Conservation (phyloP, 176 grass and related monocot species). For the Rhynchospora pubera region DNA sequence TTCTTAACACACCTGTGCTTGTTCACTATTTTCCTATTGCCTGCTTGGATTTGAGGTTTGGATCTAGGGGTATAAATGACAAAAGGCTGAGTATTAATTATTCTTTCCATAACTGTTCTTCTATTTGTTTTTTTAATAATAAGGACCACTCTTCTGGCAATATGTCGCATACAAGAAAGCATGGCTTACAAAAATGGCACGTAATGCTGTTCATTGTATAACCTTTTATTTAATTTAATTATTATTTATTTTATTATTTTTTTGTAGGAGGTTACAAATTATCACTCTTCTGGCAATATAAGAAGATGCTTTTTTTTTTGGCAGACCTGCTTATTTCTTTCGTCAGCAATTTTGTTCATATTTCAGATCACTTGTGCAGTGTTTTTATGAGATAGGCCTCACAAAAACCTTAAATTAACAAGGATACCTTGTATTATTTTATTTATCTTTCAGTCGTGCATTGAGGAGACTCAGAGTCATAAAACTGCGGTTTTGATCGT, state of each 20-base stretch:
- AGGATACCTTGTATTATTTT: not conserved
- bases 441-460: too few relatives aligned
- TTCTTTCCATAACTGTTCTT: not conserved
- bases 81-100: not conserved
- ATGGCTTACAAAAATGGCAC: not conserved
- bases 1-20: not conserved
- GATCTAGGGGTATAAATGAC: not conserved
- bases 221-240: not conserved
- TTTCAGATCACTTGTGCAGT: not conserved
- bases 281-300: not conserved
- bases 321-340: not conserved
- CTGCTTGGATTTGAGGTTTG: not conserved
- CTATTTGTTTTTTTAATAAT: not conserved
- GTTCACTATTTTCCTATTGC: not conserved
- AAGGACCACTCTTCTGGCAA: not conserved
- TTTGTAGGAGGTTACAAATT: not conserved
- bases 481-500: too few relatives aligned
- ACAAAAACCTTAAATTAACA: not conserved
- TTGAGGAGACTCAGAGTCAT: too few relatives aligned
- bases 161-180: not conserved
- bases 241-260: not conserved
- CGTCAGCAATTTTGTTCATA: constrained; percentile 7
- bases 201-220: not conserved
- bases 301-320: not conserved
- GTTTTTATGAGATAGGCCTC: not conserved